Percentiles rank a stretch among this genome's conserved stretches.
phyloP scores from a whole-genome alignment of 2,329 filamentous ascomycete genomes.

The Neoascochyta sp. region DNA sequence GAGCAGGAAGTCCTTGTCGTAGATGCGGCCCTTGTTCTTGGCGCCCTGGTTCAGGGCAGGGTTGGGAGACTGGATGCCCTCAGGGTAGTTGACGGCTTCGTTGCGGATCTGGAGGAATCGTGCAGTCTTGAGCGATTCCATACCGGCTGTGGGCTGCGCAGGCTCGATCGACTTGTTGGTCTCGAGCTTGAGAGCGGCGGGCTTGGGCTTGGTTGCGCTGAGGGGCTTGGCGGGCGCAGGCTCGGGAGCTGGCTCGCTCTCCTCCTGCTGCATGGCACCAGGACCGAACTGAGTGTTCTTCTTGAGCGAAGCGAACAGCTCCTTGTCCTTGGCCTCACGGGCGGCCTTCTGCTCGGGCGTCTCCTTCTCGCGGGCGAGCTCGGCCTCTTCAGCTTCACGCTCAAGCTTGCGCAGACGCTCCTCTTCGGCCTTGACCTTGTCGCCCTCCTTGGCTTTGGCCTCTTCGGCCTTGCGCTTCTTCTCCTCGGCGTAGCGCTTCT shows the following conservation, averaged over 20 bases:
- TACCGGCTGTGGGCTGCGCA: slow-evolving; percentile 85
- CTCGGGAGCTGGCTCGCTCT: slow-evolving; percentile 32
- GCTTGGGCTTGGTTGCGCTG: slow-evolving; percentile 69
- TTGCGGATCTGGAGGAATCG: slow-evolving; percentile 79
- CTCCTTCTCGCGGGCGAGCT: slow-evolving; percentile 42
- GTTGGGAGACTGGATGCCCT: slow-evolving; percentile 82
- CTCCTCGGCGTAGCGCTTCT: slow-evolving; percentile 67
- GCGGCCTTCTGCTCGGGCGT: slow-evolving; percentile 44
- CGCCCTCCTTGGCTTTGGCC: slow-evolving; percentile 53
- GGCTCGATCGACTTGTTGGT: slow-evolving; percentile 85
- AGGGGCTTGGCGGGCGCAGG: slow-evolving; percentile 48
- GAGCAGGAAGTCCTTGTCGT: slow-evolving; percentile 90
- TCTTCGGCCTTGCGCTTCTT: slow-evolving; percentile 60
- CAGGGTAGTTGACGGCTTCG: slow-evolving; percentile 71
- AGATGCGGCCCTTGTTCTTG: slow-evolving; percentile 83
- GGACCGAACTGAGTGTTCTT: slow-evolving; percentile 48
- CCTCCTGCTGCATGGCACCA: slow-evolving; percentile 36
- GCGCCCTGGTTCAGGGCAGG: slow-evolving; percentile 82
- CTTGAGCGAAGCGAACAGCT: slow-evolving; percentile 47
- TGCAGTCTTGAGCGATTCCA: slow-evolving; percentile 88
- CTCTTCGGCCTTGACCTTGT: slow-evolving; percentile 49
- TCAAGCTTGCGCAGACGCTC: slow-evolving; percentile 49
- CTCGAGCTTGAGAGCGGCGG: slow-evolving; percentile 81
- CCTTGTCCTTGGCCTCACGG: slow-evolving; percentile 30
- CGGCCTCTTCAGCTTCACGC: slow-evolving; percentile 49